Evolutionary conservation across 306 rosid genomes (phyloP), one percentile per base, ranked within the genome.

Genomic region (Castanopsis chinensis): DNA sequence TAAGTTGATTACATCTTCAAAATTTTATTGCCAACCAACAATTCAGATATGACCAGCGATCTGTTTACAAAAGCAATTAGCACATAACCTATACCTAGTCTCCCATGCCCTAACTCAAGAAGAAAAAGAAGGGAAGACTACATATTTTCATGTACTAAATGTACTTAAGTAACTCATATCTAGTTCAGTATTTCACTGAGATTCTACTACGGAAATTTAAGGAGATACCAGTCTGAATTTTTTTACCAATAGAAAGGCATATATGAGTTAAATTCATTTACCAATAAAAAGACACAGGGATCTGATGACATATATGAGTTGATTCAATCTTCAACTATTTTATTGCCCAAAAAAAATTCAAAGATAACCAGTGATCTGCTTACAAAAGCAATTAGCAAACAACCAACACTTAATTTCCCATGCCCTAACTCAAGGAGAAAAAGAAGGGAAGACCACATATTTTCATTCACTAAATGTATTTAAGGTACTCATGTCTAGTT

Each of bases 221-320:
- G 59, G 56, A 59, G 19, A 78, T 23, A 74, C 72, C 64, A 41
- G n/a, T 79, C 25, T 81, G 78, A 84, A 76, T 63, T 21, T 59
- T 27, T 41, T 32, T 32, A 27, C 78, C 70, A 45, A 54, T n/a
- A 72, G 59, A 37, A 59, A n/a, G 37, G 25, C 27, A 76, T 19
- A 49, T 63, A 25, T 64, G 78, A 41, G 45, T 41, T 41, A 11
- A 41, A 41, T 41, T 41, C 45, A 41, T 41, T 41, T 41, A 41
- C 45, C 45, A 41, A 41, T 41, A 41, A 41, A 41, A 41, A 41
- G 45, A 11, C 45, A 41, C 45, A 41, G 45, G 45, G 45, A 8
- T 41, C 11, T 41, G 11, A 41, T 8, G 45, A 41, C 45, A 41
- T 9, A 41, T 41, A 41, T 41, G 45, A 41, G 45, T 41, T 41